Conservation (phyloP, 768 basidiomycete species). For the Boletus edulis region DNA sequence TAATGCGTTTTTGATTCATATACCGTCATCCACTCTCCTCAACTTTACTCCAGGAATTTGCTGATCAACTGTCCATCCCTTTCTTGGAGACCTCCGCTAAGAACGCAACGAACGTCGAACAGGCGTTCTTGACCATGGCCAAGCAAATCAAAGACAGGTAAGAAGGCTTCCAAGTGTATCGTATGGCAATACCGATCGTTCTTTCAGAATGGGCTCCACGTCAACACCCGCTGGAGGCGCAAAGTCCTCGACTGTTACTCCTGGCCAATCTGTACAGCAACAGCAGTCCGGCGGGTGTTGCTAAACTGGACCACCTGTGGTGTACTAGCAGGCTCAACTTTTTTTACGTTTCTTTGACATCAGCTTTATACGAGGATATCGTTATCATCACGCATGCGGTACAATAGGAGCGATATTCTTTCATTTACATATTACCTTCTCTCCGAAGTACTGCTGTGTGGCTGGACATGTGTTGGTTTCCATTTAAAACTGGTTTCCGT, state of each 20-base stretch:
- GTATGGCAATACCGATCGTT: not conserved
- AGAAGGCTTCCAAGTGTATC: slow-evolving; percentile 13
- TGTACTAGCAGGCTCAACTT: slow-evolving; percentile 13
- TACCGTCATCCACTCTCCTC: not conserved
- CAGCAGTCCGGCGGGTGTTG: slow-evolving; percentile 76
- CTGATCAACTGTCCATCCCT: slow-evolving; percentile 88
- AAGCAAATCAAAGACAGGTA: slow-evolving; percentile 94
- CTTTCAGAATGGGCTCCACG: slow-evolving; percentile 76
- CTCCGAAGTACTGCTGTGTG: slow-evolving; percentile 27
- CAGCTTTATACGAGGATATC: slow-evolving; percentile 22
- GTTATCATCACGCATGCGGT: slow-evolving; percentile 28
- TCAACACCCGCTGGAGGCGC: slow-evolving; percentile 70
- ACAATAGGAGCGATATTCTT: slow-evolving; percentile 32
- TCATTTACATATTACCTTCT: slow-evolving; percentile 33
- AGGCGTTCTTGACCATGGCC: slow-evolving; percentile 98
- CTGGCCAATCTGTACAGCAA: slow-evolving; percentile 80
- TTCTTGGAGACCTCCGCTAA: slow-evolving; percentile 99
- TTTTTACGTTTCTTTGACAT: slow-evolving; percentile 16
- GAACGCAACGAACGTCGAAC: slow-evolving; percentile 97
- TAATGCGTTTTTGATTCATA: slow-evolving; percentile 24
- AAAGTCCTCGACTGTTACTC: slow-evolving; percentile 82
- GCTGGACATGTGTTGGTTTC: slow-evolving; percentile 26
- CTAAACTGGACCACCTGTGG: slow-evolving; percentile 41
- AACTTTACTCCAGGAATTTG: slow-evolving; percentile 69
- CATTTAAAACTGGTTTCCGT: slow-evolving; percentile 25